Evolutionary conservation across 2,329 filamentous ascomycete species (phyloP), one percentile per base, ranked within the genome.

Genomic region (Talaromyces marneffei): DNA sequence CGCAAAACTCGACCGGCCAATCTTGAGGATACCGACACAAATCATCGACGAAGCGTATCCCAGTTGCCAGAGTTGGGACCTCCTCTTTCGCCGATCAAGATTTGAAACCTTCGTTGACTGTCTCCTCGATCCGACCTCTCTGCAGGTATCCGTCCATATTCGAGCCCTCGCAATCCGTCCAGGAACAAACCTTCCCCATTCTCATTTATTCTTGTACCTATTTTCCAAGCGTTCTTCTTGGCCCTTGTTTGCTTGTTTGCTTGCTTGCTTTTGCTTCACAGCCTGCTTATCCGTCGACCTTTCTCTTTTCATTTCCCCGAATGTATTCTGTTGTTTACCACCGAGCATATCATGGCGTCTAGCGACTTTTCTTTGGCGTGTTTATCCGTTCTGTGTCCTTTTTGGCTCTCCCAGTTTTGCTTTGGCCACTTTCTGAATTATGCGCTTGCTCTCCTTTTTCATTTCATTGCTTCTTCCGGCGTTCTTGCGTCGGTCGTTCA

Each of bases 11-110:
- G 60, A 10, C 61, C 61, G 3, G 31, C 57, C 53, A 72, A 73
- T 25, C 74, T 75, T 20, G 70, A 75, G 37, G 61, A 56, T 33
- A 29, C 69, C 69, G n/a, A 23, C 37, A 18, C 40, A 23, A 60
- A 14, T 7, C 75, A 77, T 64, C 65, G 67, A 25, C 69, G 73
- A 27, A 75, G 72, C 57, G 66, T 75, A 18, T 78, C 77, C 10
- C 77, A 78, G 61, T 72, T 80, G 46, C 79, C 79, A 5, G 79
- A 81, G 66, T 69, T 81, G 44, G 77, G 77, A 0, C 78, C 77
- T 23, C 78, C 77, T 4, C 69, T 81, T 52, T 80, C 78, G 16
- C 79, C 79, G 9, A 80, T 81, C 57, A 73, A 76, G 63, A 79
- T 80, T 53, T 79, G n/a, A n/a, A 65, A 71, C 46, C 18, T 12